A percentile compares a stretch with the other conserved stretches of the same genome.
Conservation (phyloP, 1,139 yeast genomes). For the Geotrichum reessii region DNA sequence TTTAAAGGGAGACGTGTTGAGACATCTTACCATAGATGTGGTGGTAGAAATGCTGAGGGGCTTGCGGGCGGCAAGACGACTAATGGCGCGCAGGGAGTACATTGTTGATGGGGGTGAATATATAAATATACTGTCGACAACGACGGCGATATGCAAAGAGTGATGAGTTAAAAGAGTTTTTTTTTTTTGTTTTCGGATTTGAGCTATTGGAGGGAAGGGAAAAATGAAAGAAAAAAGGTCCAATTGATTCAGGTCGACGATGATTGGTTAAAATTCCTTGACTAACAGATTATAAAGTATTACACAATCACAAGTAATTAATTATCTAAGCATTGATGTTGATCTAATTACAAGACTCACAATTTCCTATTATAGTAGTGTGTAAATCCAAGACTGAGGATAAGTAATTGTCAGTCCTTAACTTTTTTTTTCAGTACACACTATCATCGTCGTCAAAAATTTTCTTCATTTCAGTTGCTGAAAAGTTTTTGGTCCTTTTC, state of each 20-base stretch:
- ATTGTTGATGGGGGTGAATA: slow-evolving; percentile 8
- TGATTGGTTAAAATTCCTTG: slow-evolving; percentile 1
- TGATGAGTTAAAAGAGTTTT: not conserved
- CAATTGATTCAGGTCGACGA: not conserved
- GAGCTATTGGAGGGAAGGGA: not conserved
- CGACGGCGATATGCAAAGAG: slow-evolving; percentile 2
- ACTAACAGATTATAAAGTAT: not conserved
- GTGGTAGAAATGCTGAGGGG: slow-evolving; percentile 4
- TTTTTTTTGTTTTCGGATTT: not conserved
- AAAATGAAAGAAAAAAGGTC: not conserved
- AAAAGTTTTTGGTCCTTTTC: not conserved
- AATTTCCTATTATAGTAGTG: not conserved
- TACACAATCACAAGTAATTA: not conserved
- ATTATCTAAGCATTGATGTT: not conserved
- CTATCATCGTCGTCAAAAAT: not conserved
- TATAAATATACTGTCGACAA: slow-evolving; percentile 1
- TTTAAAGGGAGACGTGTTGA: slow-evolving; percentile 16
- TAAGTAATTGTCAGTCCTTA: not conserved
- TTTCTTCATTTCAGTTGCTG: not conserved
- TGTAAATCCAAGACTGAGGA: not conserved
- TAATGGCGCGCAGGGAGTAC: slow-evolving; percentile 19
- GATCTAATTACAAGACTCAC: slow-evolving; percentile 6
- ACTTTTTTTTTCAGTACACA: not conserved
- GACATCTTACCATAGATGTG: slow-evolving; percentile 12
- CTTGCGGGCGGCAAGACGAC: slow-evolving; percentile 15